Evolutionary conservation across 208 protist genomes (phyloP).

Genomic region (Herpetomonas tarakana): DNA sequence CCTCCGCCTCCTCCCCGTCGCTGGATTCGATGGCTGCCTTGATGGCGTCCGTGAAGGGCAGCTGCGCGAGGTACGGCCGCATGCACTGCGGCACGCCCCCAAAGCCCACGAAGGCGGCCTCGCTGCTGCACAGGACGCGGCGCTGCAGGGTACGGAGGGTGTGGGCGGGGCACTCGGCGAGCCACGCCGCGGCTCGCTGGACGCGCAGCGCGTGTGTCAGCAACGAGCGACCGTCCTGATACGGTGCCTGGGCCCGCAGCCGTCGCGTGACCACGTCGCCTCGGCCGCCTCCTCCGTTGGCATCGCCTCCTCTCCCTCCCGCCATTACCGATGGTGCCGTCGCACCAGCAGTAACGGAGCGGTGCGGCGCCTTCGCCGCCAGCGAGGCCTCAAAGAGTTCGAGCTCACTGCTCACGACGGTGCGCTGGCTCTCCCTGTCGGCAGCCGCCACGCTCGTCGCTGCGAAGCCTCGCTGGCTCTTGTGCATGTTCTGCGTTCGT

Average conservation of each 20-base stretch:
- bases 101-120: slow-evolving; percentile 18
- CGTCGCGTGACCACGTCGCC: slow-evolving; percentile 15
- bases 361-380: neutral
- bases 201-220: slow-evolving; percentile 24
- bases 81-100: slow-evolving; percentile 28
- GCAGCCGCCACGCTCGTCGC: slow-evolving; percentile 4
- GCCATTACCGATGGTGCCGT: too few relatives aligned
- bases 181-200: slow-evolving; percentile 38
- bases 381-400: slow-evolving; percentile 12
- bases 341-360: too few relatives aligned
- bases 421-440: slow-evolving; percentile 2
- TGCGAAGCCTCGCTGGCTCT: neutral
- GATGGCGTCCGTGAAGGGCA: slow-evolving; percentile 4
- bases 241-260: slow-evolving; percentile 11
- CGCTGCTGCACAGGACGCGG: slow-evolving; percentile 30
- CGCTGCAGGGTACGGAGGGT: slow-evolving; percentile 48
- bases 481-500: too few relatives aligned
- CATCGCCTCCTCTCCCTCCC: too few relatives aligned
- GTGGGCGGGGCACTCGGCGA: slow-evolving; percentile 26
- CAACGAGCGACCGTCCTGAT: slow-evolving; percentile 17
- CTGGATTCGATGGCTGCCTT: neutral
- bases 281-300: too few relatives aligned
- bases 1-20: slow-evolving; percentile 6
- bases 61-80: slow-evolving; percentile 6
- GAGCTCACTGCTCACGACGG: slow-evolving; percentile 18